Evolutionary conservation across 1,284 basidiomycete genomes (phyloP), one percentile per base, ranked within the genome.

Genomic region (Trichosporon ovoides): DNA sequence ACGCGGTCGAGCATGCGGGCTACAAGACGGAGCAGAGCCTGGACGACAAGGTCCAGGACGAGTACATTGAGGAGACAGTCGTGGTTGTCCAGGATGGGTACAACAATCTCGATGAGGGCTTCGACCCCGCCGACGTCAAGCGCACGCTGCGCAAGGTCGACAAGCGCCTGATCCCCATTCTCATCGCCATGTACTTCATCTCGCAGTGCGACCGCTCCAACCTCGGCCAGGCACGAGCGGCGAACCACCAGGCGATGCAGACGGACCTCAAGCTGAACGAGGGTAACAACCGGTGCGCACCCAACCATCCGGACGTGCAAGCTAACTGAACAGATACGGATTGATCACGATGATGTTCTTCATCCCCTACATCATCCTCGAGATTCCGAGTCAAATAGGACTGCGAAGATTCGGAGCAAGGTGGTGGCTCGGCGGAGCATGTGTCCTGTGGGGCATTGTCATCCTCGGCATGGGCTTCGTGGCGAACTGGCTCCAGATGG

Each of bases 301-400:
- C n/a, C n/a, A n/a, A n/a, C n/a, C n/a, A n/a, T n/a, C n/a, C n/a
- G n/a, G n/a, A n/a, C n/a, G n/a, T n/a, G n/a, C n/a, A n/a, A n/a
- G n/a, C n/a, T n/a, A n/a, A n/a, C n/a, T n/a, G 31, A 70, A 75
- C 38, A 66, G 73, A 33, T 78, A 77, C 63, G 68, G 69, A 24
- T 68, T 77, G 53, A 68, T 74, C 53, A 67, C 71, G 9, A 62
- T 77, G 36, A 60, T 73, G 20, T 75, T 77, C 66, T 77, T 76
- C 63, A 58, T 72, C 19, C 70, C 74, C 16, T 75, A 77, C 61
- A 72, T 78, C 55, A 64, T 79, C 64, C 78, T 80, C 34, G 71
- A 50, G n/a, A 36, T 54, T 35, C 49, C 35, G 14, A 53, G 53
- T 2, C 52, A 61, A 43, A 16, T 70, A 63, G n/a, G 62, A 70